Evolutionary conservation across 2,329 filamentous ascomycete genomes (phyloP), one percentile per base, ranked within the genome.

Genomic region (Penicillium sp.): DNA sequence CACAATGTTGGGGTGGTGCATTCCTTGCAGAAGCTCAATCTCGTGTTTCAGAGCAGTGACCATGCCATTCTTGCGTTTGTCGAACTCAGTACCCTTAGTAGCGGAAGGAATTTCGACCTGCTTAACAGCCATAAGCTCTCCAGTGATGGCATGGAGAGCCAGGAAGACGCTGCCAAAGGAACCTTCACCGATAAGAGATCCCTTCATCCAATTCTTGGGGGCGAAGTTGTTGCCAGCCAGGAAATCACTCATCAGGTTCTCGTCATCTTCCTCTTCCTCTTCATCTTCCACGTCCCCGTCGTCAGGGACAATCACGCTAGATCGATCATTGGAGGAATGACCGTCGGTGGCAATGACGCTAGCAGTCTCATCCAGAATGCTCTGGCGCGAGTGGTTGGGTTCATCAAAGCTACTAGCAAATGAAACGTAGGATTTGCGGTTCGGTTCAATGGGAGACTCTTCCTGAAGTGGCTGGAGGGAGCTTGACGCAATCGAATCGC

Each of bases 121-220:
- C 76, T 98, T 98, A 52, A 98, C 93, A 20, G 93, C 93, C 77
- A 98, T 89, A 38, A 98, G 86, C 73, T 97, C 93, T 65, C 92
- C 93, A 15, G 93, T 98, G 47, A 98, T 87, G 44, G 93, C 89
- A 68, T 98, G 93, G 28, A 98, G 79, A 24, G 93, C 93, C 42
- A 98, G 80, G 72, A 95, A 98, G 46, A 98, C 93, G 61, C 86
- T 91, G 63, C 93, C 93, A 65, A 98, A 98, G 4, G 91, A 96
- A 55, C 93, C 93, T 72, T 96, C 90, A 28, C 93, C 93, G 59
- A 98, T 98, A 55, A 97, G 78, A 28, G 92, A 91, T 65, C 93
- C 93, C 76, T 97, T 96, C 90, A 98, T 97, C 88, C 95, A 98
- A 71, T 95, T 95, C 75, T 92, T 88, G 55, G 95, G 91, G 57